A percentile compares a stretch with the other conserved stretches of the same genome.
Conservation (phyloP, 371 early-diverging fungal genomes). For the Apophysomyces sp. region DNA sequence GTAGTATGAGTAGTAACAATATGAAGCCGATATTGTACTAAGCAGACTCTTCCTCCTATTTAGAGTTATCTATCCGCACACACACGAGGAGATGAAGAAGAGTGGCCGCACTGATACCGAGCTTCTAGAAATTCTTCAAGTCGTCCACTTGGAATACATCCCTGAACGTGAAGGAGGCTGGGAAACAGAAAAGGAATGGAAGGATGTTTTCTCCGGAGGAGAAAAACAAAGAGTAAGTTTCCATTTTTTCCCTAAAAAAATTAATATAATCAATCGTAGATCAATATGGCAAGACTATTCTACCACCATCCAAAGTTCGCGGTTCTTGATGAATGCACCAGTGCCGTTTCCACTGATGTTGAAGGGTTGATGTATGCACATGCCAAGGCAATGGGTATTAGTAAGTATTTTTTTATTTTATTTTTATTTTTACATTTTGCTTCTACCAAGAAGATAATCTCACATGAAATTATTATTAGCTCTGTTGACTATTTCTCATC, state of each 20-base stretch:
- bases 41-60: not conserved
- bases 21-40: not conserved
- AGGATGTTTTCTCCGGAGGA: conserved; percentile 88
- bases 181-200: conserved; percentile 90
- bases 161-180: conserved; percentile 88
- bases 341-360: conserved; percentile 85
- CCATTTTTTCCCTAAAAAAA: not conserved
- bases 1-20: conserved; percentile 7
- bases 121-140: conserved; percentile 65
- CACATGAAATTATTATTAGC: conserved; percentile 25
- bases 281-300: conserved; percentile 73
- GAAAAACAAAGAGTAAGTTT: conserved; percentile 85
- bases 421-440: not conserved
- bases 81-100: conserved; percentile 71
- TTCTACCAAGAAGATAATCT: not conserved
- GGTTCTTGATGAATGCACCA: conserved; percentile 79
- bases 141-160: conserved; percentile 73
- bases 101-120: conserved; percentile 79
- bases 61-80: conserved; percentile 86
- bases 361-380: conserved; percentile 90
- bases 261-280: conserved; percentile 27
- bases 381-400: conserved; percentile 82
- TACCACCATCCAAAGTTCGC: conserved; percentile 87
- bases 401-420: too few species aligned
- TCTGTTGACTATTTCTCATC: conserved; percentile 87